A percentile compares a stretch with the other conserved stretches of the same genome.
These are phyloP conservation scores for Paecilomyces variotii DNA, from an alignment of 2,329 filamentous ascomycete genomes.

Conservation along the genomic window DNA sequence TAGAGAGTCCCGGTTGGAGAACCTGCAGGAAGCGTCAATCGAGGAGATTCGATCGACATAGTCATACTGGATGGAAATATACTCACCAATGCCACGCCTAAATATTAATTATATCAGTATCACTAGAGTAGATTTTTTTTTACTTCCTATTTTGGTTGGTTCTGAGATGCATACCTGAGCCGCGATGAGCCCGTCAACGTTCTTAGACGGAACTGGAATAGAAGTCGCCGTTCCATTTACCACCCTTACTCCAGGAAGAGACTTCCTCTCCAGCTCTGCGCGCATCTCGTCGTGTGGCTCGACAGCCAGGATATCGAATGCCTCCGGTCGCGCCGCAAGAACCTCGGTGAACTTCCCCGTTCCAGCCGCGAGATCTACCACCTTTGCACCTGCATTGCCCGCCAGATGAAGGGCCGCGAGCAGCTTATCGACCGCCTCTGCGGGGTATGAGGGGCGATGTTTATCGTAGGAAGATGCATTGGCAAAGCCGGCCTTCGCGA, in stretches of 20 bases:
- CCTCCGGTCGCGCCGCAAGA: conserved; percentile 51
- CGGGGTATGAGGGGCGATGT: conserved; percentile 60
- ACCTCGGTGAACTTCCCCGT: conserved; percentile 64
- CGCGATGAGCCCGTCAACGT: conserved; percentile 57
- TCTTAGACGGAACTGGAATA: conserved; percentile 49
- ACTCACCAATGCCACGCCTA: conserved; percentile 47
- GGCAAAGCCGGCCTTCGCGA: conserved; percentile 49
- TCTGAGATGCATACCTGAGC: conserved; percentile 49
- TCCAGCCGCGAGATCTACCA: conserved; percentile 60
- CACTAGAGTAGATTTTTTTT: not conserved
- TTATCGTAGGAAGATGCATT: conserved; percentile 58
- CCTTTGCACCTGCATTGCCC: conserved; percentile 37
- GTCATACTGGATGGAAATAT: not conserved
- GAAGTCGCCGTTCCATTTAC: conserved; percentile 50
- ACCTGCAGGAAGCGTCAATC: conserved; percentile 43
- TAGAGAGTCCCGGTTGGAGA: conserved; percentile 56
- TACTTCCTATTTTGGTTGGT: not conserved
- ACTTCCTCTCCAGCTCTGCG: conserved; percentile 51
- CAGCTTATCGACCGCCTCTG: conserved; percentile 50
- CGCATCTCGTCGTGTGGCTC: conserved; percentile 63
- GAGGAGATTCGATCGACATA: not conserved
- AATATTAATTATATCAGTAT: not conserved
- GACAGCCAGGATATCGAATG: conserved; percentile 53
- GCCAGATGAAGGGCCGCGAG: conserved; percentile 49
- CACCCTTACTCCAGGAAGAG: conserved; percentile 47